phyloP scores from a whole-genome alignment of 208 protist genomes.

The Crithidia expoeki region DNA sequence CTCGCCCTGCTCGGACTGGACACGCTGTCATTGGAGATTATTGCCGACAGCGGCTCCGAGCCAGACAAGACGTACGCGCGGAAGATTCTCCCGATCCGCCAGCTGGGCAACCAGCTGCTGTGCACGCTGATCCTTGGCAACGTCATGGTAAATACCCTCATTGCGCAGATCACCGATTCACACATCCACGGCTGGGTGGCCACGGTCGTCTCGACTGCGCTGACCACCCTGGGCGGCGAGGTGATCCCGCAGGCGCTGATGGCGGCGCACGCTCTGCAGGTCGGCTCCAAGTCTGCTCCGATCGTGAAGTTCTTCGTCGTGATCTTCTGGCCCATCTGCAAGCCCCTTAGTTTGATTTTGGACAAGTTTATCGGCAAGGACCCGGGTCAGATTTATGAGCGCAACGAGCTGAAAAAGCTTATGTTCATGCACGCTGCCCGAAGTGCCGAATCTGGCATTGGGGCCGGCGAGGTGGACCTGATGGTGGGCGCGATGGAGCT shows the following conservation, averaged over 20 bases:
- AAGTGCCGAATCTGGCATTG: conserved; percentile 86
- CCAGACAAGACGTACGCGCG: conserved; percentile 92
- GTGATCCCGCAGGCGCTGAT: conserved; percentile 96
- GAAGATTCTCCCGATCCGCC: conserved; percentile 94
- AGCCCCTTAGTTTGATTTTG: conserved; percentile 92
- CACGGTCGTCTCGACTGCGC: conserved; percentile 89
- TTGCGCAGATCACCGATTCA: conserved; percentile 93
- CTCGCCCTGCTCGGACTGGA: conserved; percentile 95
- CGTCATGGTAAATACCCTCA: conserved; percentile 96
- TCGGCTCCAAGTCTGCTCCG: conserved; percentile 91
- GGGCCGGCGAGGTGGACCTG: conserved; percentile 88
- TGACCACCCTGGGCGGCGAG: conserved; percentile 96
- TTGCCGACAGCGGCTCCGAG: conserved; percentile 85
- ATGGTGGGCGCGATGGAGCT: conserved; percentile 96
- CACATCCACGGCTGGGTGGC: conserved; percentile 89
- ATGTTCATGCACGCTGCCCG: conserved; percentile 94
- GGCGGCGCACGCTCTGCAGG: conserved; percentile 91
- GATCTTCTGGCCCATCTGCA: conserved; percentile 93
- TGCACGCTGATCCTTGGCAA: conserved; percentile 97
- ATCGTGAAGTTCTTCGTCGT: conserved; percentile 95
- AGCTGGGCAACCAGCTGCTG: conserved; percentile 95
- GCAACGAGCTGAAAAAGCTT: conserved; percentile 96
- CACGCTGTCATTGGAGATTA: conserved; percentile 93
- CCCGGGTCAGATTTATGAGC: conserved; percentile 95
- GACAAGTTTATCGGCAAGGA: conserved; percentile 94